Percentiles rank a stretch among this genome's conserved stretches.
phyloP scores from a whole-genome alignment of 768 basidiomycete species.

The Imleria badia region DNA sequence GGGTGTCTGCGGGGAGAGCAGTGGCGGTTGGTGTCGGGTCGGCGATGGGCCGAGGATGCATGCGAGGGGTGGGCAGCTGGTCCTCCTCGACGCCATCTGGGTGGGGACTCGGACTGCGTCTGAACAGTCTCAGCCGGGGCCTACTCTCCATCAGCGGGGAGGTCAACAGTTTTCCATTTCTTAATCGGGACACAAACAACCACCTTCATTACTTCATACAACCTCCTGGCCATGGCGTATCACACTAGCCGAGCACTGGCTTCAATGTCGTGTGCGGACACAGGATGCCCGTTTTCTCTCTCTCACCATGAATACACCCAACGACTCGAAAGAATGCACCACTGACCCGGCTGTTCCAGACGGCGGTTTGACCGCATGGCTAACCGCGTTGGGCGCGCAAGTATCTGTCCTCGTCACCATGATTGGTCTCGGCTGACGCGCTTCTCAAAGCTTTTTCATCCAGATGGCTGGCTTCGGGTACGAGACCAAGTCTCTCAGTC shows the following conservation, averaged over 20 bases:
- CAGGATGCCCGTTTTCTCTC: not conserved
- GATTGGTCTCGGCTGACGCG: not conserved
- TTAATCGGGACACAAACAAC: slow-evolving; percentile 14
- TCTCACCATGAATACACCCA: slow-evolving; percentile 4
- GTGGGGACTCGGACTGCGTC: slow-evolving; percentile 10
- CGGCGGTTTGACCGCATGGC: slow-evolving; percentile 28
- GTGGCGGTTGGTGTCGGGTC: slow-evolving; percentile 13
- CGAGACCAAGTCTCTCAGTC: not conserved
- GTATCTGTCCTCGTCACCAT: not conserved
- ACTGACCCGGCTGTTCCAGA: slow-evolving; percentile 16
- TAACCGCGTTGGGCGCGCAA: slow-evolving; percentile 25
- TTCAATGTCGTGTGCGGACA: not conserved
- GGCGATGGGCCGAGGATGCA: slow-evolving; percentile 21
- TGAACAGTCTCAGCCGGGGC: slow-evolving; percentile 13
- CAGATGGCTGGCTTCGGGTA: slow-evolving; percentile 41
- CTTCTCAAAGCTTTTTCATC: slow-evolving; percentile 30
- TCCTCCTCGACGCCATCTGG: slow-evolving; percentile 25
- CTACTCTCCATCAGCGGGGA: slow-evolving; percentile 6
- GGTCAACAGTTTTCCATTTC: slow-evolving; percentile 7
- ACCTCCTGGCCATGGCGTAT: not conserved
- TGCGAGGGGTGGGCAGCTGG: slow-evolving; percentile 30
- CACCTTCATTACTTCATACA: not conserved
- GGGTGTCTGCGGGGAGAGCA: slow-evolving; percentile 38
- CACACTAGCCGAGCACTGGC: slow-evolving; percentile 6
- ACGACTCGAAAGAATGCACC: not conserved